Evolutionary conservation across 2,329 filamentous ascomycete genomes (phyloP).

Genomic region (Claviceps fusiformis): DNA sequence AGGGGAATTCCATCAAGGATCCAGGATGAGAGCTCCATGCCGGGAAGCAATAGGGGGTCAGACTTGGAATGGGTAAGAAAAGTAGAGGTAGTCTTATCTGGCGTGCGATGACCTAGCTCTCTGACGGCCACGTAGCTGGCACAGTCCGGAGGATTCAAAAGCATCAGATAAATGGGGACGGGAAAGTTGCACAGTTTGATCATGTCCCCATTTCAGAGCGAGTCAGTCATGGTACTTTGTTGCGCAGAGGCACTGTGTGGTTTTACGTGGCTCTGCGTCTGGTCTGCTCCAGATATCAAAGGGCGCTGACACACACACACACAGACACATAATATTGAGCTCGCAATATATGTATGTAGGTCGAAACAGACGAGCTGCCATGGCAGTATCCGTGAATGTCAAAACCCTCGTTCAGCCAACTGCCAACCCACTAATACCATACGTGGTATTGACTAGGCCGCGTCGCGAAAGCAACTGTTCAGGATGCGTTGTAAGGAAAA

Average conservation of each 20-base stretch:
- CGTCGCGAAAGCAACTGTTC: neutral
- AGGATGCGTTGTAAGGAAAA: neutral
- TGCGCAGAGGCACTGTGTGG: neutral
- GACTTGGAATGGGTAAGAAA: neutral
- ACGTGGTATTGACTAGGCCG: neutral
- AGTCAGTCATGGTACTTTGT: neutral
- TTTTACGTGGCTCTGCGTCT: neutral
- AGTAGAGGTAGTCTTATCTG: neutral
- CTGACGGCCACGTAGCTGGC: neutral
- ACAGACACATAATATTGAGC: neutral
- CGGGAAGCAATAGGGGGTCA: neutral
- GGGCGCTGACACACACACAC: neutral
- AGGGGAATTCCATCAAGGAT: too few species aligned
- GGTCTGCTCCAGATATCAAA: neutral
- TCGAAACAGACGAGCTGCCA: neutral
- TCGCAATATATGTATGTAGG: neutral
- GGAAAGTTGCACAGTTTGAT: neutral
- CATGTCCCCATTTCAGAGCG: neutral
- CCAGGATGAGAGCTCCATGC: neutral
- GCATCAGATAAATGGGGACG: neutral
- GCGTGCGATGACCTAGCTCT: neutral
- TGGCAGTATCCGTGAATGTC: neutral
- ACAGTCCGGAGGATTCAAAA: neutral
- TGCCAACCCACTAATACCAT: neutral
- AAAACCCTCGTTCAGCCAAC: neutral